Conservation (phyloP, 495 filamentous ascomycete species). For the Pseudoneurospora amorphoporcata region DNA sequence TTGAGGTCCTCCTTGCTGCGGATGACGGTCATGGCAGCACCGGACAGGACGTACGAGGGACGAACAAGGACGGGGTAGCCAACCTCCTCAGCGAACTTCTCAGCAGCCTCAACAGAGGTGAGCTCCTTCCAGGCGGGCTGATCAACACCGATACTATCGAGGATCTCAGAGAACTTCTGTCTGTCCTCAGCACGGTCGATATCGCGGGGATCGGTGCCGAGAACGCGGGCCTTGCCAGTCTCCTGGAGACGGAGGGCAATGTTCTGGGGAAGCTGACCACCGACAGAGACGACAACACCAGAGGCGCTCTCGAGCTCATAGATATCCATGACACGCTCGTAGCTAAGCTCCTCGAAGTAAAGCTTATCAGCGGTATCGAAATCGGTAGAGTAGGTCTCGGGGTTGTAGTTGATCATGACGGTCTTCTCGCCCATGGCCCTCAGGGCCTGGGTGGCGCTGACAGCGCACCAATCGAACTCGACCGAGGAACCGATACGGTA, state of each 20-base stretch:
- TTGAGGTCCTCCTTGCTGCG: slow-evolving; percentile 84
- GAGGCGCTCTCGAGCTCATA: slow-evolving; percentile 83
- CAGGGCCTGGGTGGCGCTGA: slow-evolving; percentile 81
- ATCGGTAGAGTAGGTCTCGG: slow-evolving; percentile 82
- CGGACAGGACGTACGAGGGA: slow-evolving; percentile 94
- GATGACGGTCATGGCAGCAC: slow-evolving; percentile 99
- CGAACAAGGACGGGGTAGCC: slow-evolving; percentile 90
- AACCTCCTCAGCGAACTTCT: slow-evolving; percentile 76
- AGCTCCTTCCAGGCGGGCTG: slow-evolving; percentile 97
- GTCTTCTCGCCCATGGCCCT: slow-evolving; percentile 91
- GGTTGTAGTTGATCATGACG: slow-evolving; percentile 96
- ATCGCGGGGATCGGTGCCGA: slow-evolving; percentile 85
- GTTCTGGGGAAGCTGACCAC: slow-evolving; percentile 93
- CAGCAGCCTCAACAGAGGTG: slow-evolving; percentile 80
- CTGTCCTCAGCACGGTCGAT: slow-evolving; percentile 96
- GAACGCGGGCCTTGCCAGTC: slow-evolving; percentile 73
- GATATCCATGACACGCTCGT: slow-evolving; percentile 97
- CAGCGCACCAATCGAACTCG: slow-evolving; percentile 98
- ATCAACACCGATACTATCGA: slow-evolving; percentile 89
- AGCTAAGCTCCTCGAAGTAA: slow-evolving; percentile 95
- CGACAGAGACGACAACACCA: slow-evolving; percentile 90
- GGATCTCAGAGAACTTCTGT: slow-evolving; percentile 96
- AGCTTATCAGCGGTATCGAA: slow-evolving; percentile 90
- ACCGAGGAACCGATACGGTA: slow-evolving; percentile 97
- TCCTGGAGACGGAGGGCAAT: slow-evolving; percentile 94